These are phyloP conservation scores for Cladosporium halotolerans DNA, from an alignment of 2,329 filamentous ascomycete genomes.

Conservation along the genomic window DNA sequence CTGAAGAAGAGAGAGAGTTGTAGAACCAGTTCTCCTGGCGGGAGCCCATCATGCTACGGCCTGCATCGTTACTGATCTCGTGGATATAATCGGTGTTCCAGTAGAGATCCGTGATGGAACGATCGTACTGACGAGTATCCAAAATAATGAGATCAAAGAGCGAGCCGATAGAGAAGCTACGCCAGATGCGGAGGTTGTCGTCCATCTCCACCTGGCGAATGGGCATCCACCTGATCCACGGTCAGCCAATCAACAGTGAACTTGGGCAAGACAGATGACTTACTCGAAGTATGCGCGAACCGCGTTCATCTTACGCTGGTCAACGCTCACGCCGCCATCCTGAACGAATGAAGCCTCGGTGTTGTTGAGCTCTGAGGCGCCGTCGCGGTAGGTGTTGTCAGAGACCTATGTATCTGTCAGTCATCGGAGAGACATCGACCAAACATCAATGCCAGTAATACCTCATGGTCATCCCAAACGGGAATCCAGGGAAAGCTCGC, in stretches of 20 bases:
- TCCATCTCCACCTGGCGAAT: conserved; percentile 61
- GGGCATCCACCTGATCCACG: conserved; percentile 38
- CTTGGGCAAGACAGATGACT: background rate
- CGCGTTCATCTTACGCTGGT: conserved; percentile 67
- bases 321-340: conserved; percentile 55
- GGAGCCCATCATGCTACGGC: conserved; percentile 63
- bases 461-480: conserved; percentile 55
- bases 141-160: conserved; percentile 63
- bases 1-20: conserved; percentile 36
- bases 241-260: background rate
- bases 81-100: conserved; percentile 29
- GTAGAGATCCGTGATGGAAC: conserved; percentile 54
- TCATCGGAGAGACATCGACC: background rate
- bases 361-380: conserved; percentile 56
- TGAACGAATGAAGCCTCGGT: conserved; percentile 59
- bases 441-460: background rate
- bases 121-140: conserved; percentile 63
- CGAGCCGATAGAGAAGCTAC: conserved; percentile 59
- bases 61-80: conserved; percentile 58
- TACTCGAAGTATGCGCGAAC: conserved; percentile 66
- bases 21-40: conserved; percentile 73
- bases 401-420: conserved; percentile 43
- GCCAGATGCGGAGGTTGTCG: conserved; percentile 63
- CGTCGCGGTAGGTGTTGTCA: conserved; percentile 61
- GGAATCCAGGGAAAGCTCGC: conserved; percentile 57